phyloP scores from a whole-genome alignment of 768 basidiomycete species.

The Russula emetica region DNA sequence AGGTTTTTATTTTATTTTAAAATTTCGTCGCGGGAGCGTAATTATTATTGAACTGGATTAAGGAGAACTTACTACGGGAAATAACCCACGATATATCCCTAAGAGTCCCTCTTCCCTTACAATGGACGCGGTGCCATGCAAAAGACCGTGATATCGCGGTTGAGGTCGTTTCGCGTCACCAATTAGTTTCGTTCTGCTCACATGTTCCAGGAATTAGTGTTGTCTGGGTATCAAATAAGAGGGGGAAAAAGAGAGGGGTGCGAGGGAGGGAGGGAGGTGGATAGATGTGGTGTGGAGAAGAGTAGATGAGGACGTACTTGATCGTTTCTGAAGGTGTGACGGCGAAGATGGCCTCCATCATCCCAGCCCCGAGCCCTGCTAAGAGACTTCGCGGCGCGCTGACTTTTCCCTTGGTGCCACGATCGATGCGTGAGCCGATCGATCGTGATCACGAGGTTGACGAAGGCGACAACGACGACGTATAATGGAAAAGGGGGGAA shows the following conservation, averaged over 20 bases:
- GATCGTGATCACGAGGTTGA: background rate
- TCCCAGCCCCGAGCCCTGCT: slow-evolving; percentile 84
- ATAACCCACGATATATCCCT: slow-evolving; percentile 87
- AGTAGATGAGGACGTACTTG: slow-evolving; percentile 56
- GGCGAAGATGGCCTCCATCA: slow-evolving; percentile 88
- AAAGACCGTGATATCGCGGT: slow-evolving; percentile 81
- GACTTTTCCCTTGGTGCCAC: slow-evolving; percentile 70
- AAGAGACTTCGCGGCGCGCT: slow-evolving; percentile 74
- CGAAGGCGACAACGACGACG: background rate
- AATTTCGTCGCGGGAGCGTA: background rate
- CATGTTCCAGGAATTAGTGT: background rate
- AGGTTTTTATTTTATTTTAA: background rate
- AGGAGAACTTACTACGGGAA: slow-evolving; percentile 65
- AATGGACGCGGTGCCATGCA: slow-evolving; percentile 81
- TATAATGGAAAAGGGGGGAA: too few relatives aligned
- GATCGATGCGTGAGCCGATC: slow-evolving; percentile 7
- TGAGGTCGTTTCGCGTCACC: slow-evolving; percentile 84
- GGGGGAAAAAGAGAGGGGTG: background rate
- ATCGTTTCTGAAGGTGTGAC: slow-evolving; percentile 98
- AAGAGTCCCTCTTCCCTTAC: slow-evolving; percentile 77
- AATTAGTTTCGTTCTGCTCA: slow-evolving; percentile 86
- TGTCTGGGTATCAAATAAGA: background rate
- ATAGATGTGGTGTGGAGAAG: background rate
- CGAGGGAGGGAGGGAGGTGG: background rate
- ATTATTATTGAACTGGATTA: too few relatives aligned